phyloP scores from a whole-genome alignment of 2,329 filamentous ascomycete genomes.

The Ascochyta pisi region DNA sequence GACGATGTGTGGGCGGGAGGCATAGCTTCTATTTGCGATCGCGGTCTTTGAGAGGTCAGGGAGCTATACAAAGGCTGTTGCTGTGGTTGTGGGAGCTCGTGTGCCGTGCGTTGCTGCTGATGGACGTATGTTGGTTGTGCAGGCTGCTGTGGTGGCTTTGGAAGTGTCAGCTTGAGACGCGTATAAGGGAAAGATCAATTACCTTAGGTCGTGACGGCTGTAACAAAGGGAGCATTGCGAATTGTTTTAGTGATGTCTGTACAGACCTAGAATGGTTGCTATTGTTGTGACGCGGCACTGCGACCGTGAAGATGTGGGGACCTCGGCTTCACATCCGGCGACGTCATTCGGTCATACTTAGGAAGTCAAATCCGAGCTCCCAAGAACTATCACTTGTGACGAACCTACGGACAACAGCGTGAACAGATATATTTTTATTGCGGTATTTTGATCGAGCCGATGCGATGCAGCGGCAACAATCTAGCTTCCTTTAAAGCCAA shows the following conservation, averaged over 20 bases:
- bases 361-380: neutral
- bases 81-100: constrained; percentile 22
- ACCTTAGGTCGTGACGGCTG: constrained; percentile 53
- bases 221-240: constrained; percentile 48
- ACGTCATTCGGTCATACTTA: constrained; percentile 4
- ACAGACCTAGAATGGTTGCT: constrained; percentile 8
- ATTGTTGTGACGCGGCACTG: constrained; percentile 13
- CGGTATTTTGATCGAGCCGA: too few species aligned
- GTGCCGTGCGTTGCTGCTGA: constrained; percentile 36
- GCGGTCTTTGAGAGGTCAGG: constrained; percentile 31
- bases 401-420: too few species aligned
- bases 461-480: too few species aligned
- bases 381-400: too few species aligned
- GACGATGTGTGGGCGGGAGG: constrained; percentile 43
- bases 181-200: neutral
- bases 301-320: constrained; percentile 6
- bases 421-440: too few species aligned
- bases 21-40: constrained; percentile 59
- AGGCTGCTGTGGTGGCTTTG: constrained; percentile 20
- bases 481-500: too few species aligned
- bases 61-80: neutral
- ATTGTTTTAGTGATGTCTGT: constrained; percentile 14
- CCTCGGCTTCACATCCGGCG: constrained; percentile 10
- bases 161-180: constrained; percentile 17
- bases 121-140: constrained; percentile 33